Evolutionary conservation across 2,329 filamentous ascomycete genomes (phyloP).

Genomic region (Colletotrichum falcatum): DNA sequence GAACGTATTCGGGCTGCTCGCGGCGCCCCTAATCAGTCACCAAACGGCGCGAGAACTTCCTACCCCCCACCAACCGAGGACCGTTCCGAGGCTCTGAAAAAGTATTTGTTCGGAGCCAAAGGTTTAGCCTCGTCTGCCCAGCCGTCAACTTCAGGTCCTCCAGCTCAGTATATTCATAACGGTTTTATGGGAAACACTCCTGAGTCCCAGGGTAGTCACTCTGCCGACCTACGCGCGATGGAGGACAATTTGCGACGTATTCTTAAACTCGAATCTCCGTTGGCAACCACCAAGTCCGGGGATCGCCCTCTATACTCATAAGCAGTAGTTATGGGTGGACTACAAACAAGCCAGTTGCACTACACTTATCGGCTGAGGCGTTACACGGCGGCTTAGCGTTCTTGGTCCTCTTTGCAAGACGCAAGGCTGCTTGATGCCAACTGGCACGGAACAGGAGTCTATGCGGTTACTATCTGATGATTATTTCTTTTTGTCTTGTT

Average conservation of each 20-base stretch:
- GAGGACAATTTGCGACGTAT: slow-evolving; percentile 67
- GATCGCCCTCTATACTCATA: slow-evolving; percentile 36
- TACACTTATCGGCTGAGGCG: background rate
- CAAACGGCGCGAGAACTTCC: slow-evolving; percentile 13
- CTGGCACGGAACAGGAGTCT: slow-evolving; percentile 24
- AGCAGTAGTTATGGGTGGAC: background rate
- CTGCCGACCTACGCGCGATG: slow-evolving; percentile 60
- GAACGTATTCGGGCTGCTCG: slow-evolving; percentile 71
- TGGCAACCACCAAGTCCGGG: slow-evolving; percentile 43
- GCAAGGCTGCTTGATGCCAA: background rate
- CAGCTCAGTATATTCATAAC: slow-evolving; percentile 21
- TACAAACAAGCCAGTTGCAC: background rate
- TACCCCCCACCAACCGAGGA: slow-evolving; percentile 44
- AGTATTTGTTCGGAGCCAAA: slow-evolving; percentile 63
- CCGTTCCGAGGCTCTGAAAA: slow-evolving; percentile 65
- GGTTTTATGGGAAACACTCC: slow-evolving; percentile 11
- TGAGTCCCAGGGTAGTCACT: slow-evolving; percentile 39
- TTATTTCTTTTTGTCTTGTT: slow-evolving; percentile 28
- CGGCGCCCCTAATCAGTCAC: slow-evolving; percentile 44
- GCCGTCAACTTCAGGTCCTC: slow-evolving; percentile 12
- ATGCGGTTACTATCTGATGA: slow-evolving; percentile 29
- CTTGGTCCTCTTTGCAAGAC: slow-evolving; percentile 1
- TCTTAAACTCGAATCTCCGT: slow-evolving; percentile 55
- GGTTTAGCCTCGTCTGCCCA: slow-evolving; percentile 40
- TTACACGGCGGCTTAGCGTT: background rate